Base-by-base conservation (phyloP, 257 asterid species). In the Lavandula angustifolia region DNA sequence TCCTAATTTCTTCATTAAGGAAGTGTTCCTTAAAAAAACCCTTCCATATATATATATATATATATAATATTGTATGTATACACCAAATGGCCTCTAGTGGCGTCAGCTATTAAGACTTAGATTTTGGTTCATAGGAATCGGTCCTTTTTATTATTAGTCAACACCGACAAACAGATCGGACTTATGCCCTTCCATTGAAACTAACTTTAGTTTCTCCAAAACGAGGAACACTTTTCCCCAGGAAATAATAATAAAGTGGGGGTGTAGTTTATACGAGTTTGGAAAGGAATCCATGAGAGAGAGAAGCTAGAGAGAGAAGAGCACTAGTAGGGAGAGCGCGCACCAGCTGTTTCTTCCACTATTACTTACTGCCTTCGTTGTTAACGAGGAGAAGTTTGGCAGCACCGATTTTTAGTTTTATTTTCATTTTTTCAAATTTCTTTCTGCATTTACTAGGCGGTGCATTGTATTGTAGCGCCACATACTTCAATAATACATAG, bases 321-420 rank as follows among this genome's bases (percentile, higher is more conserved):
- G 47, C 47, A 42, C 3, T 3, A n/a, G n/a, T n/a, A n/a, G 47
- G 46, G 3, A 41, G 12, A 27, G 55, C 34, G 65, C 50, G 51
- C 10, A 33, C 74, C 80, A 77, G 77, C 82, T 77, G 80, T 73
- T 56, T 3, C 0, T 4, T 4, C 38, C 74, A 66, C 77, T 70
- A 79, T 42, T 42, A n/a, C n/a, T n/a, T n/a, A n/a, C 72, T 75
- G 75, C 70, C 70, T 62, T 70, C 60, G 78, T 75, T 75, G 54
- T 43, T 75, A 72, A 70, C 85, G 71, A 67, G 75, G 78, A 72
- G 54, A 42, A 14, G 9, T 42, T 42, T 9, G 44, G 0, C 9
- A 1, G 42, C n/a, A n/a, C 66, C 27, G 22, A 32, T 59, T 44
- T 18, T 4, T 0, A 6, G 1, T 14, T 43, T 22, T 31, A 9